Percentiles rank a stretch among this genome's conserved stretches.
phyloP scores from a whole-genome alignment of 306 rosid species.

The Lithocarpus polystachyus region DNA sequence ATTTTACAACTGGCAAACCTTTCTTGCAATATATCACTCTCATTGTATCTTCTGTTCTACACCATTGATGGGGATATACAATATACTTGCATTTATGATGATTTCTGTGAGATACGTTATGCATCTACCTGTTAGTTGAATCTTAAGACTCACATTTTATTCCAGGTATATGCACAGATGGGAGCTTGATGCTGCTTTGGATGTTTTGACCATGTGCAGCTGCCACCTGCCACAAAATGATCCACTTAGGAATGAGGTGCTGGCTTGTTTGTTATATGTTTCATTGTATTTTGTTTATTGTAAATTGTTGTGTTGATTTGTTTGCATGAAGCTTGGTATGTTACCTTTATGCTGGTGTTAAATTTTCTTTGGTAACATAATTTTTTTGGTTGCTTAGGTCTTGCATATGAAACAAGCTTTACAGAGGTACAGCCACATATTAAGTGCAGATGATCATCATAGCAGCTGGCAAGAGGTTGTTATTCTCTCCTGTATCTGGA shows the following conservation, averaged over 20 bases:
- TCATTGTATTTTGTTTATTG: slow-evolving; percentile 11
- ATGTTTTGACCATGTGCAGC: slow-evolving; percentile 95
- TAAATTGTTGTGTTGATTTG: slow-evolving; percentile 3
- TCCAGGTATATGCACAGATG: slow-evolving; percentile 78
- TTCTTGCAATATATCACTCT: background rate
- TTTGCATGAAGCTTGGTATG: background rate
- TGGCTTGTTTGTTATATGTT: slow-evolving; percentile 22
- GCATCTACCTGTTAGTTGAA: slow-evolving; percentile 7
- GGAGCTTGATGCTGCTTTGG: slow-evolving; percentile 94
- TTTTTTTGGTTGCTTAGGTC: slow-evolving; percentile 55
- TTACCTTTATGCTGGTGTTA: background rate
- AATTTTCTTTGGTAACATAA: slow-evolving; percentile 25
- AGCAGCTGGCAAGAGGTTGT: slow-evolving; percentile 97
- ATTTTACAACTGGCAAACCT: background rate
- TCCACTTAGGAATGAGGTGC: slow-evolving; percentile 67
- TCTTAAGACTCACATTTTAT: slow-evolving; percentile 20
- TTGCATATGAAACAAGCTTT: slow-evolving; percentile 80
- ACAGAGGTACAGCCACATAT: slow-evolving; percentile 85
- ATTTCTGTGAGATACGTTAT: background rate
- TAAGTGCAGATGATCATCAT: slow-evolving; percentile 83
- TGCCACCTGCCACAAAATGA: slow-evolving; percentile 82
- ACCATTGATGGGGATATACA: background rate
- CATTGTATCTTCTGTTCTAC: background rate
- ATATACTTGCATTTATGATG: background rate
- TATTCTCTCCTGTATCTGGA: slow-evolving; percentile 6